Conservation (phyloP, 768 basidiomycete genomes). For the Rhodotorula toruloides region DNA sequence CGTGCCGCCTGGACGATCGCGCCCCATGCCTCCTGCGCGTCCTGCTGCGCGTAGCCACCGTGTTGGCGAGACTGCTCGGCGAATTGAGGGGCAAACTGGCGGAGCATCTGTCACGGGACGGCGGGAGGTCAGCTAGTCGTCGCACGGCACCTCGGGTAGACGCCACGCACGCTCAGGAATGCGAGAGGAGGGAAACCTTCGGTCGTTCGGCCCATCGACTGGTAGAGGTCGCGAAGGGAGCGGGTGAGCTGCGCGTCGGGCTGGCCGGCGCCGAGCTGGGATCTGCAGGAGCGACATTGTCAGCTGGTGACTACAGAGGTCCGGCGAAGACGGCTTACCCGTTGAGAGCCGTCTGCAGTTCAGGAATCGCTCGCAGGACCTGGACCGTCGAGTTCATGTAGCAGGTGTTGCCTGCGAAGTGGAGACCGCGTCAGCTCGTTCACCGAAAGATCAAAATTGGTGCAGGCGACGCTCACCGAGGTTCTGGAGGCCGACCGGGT, state of each 20-base stretch:
- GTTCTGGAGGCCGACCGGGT: conserved; percentile 76
- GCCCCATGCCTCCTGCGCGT: conserved; percentile 86
- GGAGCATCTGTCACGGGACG: conserved; percentile 49
- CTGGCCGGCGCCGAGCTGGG: conserved; percentile 46
- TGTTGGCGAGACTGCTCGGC: conserved; percentile 54
- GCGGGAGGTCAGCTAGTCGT: neutral
- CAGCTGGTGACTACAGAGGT: too few species aligned
- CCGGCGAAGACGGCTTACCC: too few species aligned
- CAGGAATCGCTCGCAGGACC: conserved; percentile 85
- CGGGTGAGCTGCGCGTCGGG: conserved; percentile 47
- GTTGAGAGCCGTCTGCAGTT: conserved; percentile 68
- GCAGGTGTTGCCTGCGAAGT: conserved; percentile 82
- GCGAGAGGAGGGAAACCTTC: conserved; percentile 64
- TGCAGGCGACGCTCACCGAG: conserved; percentile 35
- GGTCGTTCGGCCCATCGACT: conserved; percentile 66
- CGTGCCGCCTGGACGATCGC: conserved; percentile 67
- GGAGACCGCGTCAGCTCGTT: neutral
- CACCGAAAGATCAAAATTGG: conserved; percentile 44
- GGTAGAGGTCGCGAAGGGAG: conserved; percentile 66
- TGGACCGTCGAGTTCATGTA: conserved; percentile 97
- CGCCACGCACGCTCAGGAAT: conserved; percentile 57
- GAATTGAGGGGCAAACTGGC: conserved; percentile 83
- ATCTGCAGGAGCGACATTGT: conserved; percentile 39
- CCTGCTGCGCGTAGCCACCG: conserved; percentile 75
- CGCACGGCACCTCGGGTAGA: neutral